phyloP scores from a whole-genome alignment of 768 basidiomycete species.

The Pisolithus orientalis region DNA sequence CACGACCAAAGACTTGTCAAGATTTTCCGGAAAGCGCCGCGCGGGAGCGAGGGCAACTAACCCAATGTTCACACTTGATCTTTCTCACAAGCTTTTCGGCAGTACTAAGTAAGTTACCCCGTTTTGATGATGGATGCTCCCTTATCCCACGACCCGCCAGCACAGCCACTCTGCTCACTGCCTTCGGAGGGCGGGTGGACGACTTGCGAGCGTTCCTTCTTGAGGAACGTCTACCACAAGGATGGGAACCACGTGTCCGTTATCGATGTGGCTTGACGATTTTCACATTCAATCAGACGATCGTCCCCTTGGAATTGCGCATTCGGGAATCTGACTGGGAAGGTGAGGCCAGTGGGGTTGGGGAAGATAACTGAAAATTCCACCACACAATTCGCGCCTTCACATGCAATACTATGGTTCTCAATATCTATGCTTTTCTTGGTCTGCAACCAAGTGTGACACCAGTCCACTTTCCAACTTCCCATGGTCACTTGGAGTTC shows the following conservation, averaged over 20 bases:
- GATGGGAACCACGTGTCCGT: slow-evolving; percentile 61
- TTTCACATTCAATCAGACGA: slow-evolving; percentile 42
- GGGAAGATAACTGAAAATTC: neutral
- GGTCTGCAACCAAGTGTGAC: too few relatives aligned
- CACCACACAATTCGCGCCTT: too few relatives aligned
- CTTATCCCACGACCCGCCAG: slow-evolving; percentile 26
- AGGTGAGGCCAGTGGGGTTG: neutral
- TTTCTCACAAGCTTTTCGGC: slow-evolving; percentile 55
- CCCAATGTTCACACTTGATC: slow-evolving; percentile 45
- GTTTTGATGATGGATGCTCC: too few relatives aligned
- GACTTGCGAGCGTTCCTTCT: slow-evolving; percentile 50
- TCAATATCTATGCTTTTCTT: too few relatives aligned
- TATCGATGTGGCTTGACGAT: slow-evolving; percentile 57
- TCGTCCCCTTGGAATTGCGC: slow-evolving; percentile 19
- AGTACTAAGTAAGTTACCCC: slow-evolving; percentile 51
- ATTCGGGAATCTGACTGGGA: slow-evolving; percentile 18
- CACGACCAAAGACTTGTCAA: slow-evolving; percentile 54
- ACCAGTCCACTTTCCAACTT: too few relatives aligned
- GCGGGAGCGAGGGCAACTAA: slow-evolving; percentile 49
- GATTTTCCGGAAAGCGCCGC: slow-evolving; percentile 53
- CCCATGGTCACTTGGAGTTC: too few relatives aligned
- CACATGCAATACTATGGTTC: too few relatives aligned
- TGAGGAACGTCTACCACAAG: slow-evolving; percentile 65
- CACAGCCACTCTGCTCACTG: slow-evolving; percentile 59
- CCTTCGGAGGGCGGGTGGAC: slow-evolving; percentile 58